phyloP scores from a whole-genome alignment of 768 basidiomycete genomes.

The Trametopsis cervina region DNA sequence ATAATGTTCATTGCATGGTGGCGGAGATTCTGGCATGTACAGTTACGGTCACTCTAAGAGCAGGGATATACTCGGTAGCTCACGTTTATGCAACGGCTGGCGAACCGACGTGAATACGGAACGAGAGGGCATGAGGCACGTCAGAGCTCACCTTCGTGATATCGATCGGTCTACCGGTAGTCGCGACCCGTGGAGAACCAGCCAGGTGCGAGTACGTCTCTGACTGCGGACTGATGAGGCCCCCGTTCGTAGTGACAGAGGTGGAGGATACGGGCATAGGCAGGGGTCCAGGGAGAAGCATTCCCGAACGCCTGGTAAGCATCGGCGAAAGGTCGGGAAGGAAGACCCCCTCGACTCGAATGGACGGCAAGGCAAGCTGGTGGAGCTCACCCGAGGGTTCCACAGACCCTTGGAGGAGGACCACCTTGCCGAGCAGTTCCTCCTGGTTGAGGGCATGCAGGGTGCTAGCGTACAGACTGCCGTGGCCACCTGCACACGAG shows the following conservation, averaged over 20 bases:
- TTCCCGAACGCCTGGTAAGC: slow-evolving; percentile 33
- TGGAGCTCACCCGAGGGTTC: slow-evolving; percentile 36
- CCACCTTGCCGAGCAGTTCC: slow-evolving; percentile 59
- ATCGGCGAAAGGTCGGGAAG: slow-evolving; percentile 32
- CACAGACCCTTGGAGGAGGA: slow-evolving; percentile 46
- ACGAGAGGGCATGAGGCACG: not conserved
- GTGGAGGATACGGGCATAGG: slow-evolving; percentile 21
- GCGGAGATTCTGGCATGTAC: slow-evolving; percentile 54
- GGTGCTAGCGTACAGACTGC: slow-evolving; percentile 48
- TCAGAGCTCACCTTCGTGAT: slow-evolving; percentile 47
- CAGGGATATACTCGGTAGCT: slow-evolving; percentile 19
- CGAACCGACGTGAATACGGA: not conserved
- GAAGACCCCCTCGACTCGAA: slow-evolving; percentile 48
- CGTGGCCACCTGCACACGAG: slow-evolving; percentile 43
- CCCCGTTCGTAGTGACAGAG: slow-evolving; percentile 45
- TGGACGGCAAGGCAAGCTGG: slow-evolving; percentile 43
- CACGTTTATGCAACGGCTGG: slow-evolving; percentile 76
- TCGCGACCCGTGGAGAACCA: slow-evolving; percentile 14
- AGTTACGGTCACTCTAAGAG: not conserved
- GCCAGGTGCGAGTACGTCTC: slow-evolving; percentile 34
- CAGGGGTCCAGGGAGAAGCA: slow-evolving; percentile 36
- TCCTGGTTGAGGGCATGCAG: slow-evolving; percentile 53
- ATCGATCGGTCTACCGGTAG: slow-evolving; percentile 39
- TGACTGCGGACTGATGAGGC: slow-evolving; percentile 63
- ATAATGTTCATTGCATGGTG: slow-evolving; percentile 82